Conservation (phyloP, 805 yeast species). For the Vanderwaltozyma verrucispora region DNA sequence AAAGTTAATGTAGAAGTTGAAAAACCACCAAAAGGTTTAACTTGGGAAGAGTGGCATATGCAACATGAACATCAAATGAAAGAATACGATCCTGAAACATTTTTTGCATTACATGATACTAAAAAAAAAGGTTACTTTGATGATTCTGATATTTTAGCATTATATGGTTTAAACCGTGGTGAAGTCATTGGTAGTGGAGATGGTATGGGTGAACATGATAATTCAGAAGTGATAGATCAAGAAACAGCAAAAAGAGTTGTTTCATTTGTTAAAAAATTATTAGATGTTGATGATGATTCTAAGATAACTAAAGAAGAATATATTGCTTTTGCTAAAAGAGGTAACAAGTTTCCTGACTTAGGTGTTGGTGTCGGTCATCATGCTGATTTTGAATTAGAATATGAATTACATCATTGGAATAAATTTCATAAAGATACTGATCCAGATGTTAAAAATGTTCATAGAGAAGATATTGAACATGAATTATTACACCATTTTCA, state of each 20-base stretch:
- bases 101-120: conserved; percentile 74
- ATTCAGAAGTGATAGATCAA: conserved; percentile 48
- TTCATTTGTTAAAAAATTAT: conserved; percentile 40
- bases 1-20: conserved; percentile 28
- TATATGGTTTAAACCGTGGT: conserved; percentile 71
- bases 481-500: conserved; percentile 79
- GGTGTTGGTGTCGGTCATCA: conserved; percentile 94
- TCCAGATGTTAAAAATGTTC: conserved; percentile 72
- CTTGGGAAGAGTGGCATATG: conserved; percentile 91
- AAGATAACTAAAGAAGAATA: conserved; percentile 60
- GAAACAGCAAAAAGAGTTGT: conserved; percentile 47
- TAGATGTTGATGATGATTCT: conserved; percentile 62
- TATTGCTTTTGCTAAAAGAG: conserved; percentile 45
- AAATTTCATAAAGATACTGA: conserved; percentile 65
- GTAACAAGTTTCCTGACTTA: conserved; percentile 78
- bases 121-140: conserved; percentile 47
- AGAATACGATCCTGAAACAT: conserved; percentile 58
- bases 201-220: conserved; percentile 76
- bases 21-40: conserved; percentile 39
- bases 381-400: conserved; percentile 85
- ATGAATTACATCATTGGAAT: conserved; percentile 92
- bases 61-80: conserved; percentile 74
- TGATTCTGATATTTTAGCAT: conserved; percentile 54
- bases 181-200: conserved; percentile 79
- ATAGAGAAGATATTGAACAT: conserved; percentile 81